These are phyloP conservation scores for Suhomyces sp. DNA, from an alignment of 805 yeast species.

Conservation along the genomic window DNA sequence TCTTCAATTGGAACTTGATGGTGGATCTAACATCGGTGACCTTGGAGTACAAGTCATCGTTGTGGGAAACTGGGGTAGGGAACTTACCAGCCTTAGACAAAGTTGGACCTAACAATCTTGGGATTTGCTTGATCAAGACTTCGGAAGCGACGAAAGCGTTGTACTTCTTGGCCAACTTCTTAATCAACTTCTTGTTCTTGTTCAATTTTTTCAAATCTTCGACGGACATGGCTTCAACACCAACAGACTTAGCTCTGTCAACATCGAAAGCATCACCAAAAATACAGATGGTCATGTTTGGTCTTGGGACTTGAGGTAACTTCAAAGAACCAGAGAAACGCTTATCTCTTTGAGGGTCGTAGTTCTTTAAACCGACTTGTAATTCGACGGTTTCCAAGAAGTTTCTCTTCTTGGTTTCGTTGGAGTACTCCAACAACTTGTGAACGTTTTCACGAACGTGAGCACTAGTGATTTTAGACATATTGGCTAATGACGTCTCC, in stretches of 20 bases:
- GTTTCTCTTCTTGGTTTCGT: conserved; percentile 99
- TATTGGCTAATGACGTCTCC: conserved; percentile 64
- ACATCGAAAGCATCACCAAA: conserved; percentile 99
- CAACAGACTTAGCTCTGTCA: conserved; percentile 99
- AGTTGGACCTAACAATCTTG: conserved; percentile 99
- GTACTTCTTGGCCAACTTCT: conserved; percentile 99
- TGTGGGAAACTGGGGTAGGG: conserved; percentile 99
- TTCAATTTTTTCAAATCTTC: conserved; percentile 99
- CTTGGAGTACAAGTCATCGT: conserved; percentile 95
- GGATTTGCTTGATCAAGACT: conserved; percentile 98
- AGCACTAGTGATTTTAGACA: conserved; percentile 88
- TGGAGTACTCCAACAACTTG: conserved; percentile 85
- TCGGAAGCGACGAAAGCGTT: conserved; percentile 99
- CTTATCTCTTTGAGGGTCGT: conserved; percentile 99
- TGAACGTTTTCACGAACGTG: conserved; percentile 97
- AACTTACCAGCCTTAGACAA: conserved; percentile 99
- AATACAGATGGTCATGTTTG: conserved; percentile 99
- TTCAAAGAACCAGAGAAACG: conserved; percentile 99
- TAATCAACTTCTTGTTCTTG: conserved; percentile 99
- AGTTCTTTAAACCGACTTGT: conserved; percentile 99
- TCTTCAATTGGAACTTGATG: conserved; percentile 99
- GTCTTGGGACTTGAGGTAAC: conserved; percentile 99
- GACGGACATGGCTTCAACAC: conserved; percentile 99
- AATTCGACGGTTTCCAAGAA: conserved; percentile 99
- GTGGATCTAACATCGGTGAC: conserved; percentile 97